Evolutionary conservation across 495 filamentous ascomycete genomes (phyloP).

Genomic region (Xylaria sp.): DNA sequence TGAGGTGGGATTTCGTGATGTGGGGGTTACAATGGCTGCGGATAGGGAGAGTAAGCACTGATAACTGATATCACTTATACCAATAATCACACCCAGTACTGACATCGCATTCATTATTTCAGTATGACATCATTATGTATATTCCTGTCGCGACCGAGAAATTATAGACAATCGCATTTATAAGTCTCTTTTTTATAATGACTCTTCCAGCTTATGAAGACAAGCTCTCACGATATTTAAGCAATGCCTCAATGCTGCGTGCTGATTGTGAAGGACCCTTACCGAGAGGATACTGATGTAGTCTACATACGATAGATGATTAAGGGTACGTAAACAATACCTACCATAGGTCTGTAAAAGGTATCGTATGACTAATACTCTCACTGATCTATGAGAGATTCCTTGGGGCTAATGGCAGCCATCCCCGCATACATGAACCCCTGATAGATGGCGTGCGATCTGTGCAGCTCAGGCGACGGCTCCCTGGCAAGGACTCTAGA

Average conservation of each 20-base stretch:
- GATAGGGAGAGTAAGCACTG: neutral
- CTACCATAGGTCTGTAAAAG: neutral
- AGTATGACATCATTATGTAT: neutral
- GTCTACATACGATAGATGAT: neutral
- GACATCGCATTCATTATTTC: neutral
- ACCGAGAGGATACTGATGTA: neutral
- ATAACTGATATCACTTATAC: neutral
- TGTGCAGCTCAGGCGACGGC: neutral
- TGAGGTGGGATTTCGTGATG: neutral
- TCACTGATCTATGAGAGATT: neutral
- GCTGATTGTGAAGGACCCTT: neutral
- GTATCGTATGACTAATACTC: neutral
- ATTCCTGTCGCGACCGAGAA: neutral
- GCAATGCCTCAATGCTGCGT: neutral
- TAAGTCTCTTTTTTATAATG: neutral
- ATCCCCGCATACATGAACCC: neutral
- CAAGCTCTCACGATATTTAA: neutral
- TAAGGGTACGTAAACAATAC: neutral
- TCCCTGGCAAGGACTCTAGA: neutral
- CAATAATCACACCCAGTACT: neutral
- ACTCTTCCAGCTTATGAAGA: neutral
- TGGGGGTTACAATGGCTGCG: neutral
- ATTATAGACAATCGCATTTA: neutral
- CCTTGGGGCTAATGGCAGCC: neutral
- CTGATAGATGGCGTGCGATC: neutral